Evolutionary conservation across 306 rosid genomes (phyloP).

Genomic region (Cucumis melo): DNA sequence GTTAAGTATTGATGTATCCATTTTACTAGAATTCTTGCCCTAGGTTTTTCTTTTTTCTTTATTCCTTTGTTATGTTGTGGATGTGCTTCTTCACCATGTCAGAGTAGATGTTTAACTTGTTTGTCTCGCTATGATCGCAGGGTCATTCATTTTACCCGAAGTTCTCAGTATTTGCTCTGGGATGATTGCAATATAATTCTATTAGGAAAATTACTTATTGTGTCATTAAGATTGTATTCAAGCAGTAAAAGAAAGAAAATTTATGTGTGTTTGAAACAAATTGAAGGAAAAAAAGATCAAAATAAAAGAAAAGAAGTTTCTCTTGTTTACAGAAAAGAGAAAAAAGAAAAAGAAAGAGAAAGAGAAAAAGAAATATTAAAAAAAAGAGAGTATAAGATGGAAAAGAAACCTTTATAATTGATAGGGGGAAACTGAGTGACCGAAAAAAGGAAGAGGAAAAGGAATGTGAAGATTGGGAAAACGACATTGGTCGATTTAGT

Average conservation of each 20-base stretch:
- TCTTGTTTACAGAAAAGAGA: background rate
- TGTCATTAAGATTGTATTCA: constrained; percentile 25
- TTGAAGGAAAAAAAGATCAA: background rate
- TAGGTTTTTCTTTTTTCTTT: background rate
- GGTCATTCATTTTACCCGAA: constrained; percentile 51
- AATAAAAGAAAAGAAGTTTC: constrained; percentile 12
- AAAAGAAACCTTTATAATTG: background rate
- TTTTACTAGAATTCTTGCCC: background rate
- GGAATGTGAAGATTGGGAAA: background rate
- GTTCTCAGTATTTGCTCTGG: constrained; percentile 50
- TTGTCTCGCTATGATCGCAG: constrained; percentile 84
- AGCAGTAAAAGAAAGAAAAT: background rate
- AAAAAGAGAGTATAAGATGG: constrained; percentile 8
- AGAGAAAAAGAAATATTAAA: constrained; percentile 3
- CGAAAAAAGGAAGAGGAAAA: background rate
- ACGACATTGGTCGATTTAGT: background rate
- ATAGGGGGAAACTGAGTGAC: background rate
- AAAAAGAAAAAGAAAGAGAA: background rate
- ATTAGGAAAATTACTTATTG: constrained; percentile 33
- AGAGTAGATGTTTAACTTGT: constrained; percentile 52
- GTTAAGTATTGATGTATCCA: background rate
- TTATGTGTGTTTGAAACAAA: constrained; percentile 4
- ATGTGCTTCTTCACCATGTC: constrained; percentile 20
- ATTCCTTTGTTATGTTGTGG: constrained; percentile 8
- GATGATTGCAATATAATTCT: constrained; percentile 39